Evolutionary conservation across 2,329 filamentous ascomycete genomes (phyloP).

Genomic region (Venturia nashicola): DNA sequence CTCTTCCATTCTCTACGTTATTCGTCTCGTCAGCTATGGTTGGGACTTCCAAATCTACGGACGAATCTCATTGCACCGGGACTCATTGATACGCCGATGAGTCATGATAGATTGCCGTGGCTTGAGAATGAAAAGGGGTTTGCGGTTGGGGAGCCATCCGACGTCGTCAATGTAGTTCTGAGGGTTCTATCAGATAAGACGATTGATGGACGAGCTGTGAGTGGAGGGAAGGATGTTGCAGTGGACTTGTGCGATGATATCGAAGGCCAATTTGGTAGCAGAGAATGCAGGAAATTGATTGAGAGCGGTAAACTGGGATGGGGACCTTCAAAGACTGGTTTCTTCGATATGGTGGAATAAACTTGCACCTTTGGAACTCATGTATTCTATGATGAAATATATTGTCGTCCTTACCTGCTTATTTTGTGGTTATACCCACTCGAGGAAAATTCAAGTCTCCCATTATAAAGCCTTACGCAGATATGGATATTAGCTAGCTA

Average conservation of each 20-base stretch:
- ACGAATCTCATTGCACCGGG: constrained; percentile 20
- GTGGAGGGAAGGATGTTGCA: not conserved
- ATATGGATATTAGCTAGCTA: no score
- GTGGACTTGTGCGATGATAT: constrained; percentile 7
- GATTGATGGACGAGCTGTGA: constrained; percentile 3
- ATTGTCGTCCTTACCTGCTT: no score
- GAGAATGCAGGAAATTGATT: constrained; percentile 4
- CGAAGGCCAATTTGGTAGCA: not conserved
- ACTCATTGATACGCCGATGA: constrained; percentile 16
- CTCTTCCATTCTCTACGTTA: constrained; percentile 16
- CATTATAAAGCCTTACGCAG: no score
- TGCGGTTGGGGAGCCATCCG: not conserved
- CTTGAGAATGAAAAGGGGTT: constrained; percentile 4
- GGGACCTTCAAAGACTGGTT: not conserved
- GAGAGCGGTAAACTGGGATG: not conserved
- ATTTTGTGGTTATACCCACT: no score
- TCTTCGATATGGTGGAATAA: not conserved
- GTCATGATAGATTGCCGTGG: not conserved
- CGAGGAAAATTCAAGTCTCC: no score
- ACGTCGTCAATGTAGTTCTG: not conserved
- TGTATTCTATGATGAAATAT: no score
- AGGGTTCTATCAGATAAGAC: constrained; percentile 1
- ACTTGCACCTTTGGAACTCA: no score
- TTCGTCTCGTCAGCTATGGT: not conserved
- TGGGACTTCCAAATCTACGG: constrained; percentile 8